These are phyloP conservation scores for Claviceps quebecensis DNA, from an alignment of 2,329 filamentous ascomycete species.

Conservation along the genomic window DNA sequence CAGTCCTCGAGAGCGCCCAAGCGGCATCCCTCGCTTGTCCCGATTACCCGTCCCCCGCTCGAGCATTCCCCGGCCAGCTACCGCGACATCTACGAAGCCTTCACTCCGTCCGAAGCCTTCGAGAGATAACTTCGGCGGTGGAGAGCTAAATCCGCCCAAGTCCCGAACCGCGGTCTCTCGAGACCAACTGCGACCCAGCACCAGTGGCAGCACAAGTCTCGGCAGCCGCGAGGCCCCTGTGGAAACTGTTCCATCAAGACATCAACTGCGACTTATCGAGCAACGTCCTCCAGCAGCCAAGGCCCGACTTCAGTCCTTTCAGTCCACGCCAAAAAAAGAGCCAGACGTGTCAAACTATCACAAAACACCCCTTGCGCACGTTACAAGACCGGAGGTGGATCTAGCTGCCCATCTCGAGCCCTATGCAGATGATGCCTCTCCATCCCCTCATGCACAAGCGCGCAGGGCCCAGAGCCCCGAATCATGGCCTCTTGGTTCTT, in stretches of 20 bases:
- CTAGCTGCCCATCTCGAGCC: background rate
- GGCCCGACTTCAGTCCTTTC: slow-evolving; percentile 6
- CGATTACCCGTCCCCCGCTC: slow-evolving; percentile 24
- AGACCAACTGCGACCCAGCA: slow-evolving; percentile 20
- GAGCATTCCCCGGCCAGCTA: slow-evolving; percentile 17
- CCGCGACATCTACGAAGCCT: slow-evolving; percentile 13
- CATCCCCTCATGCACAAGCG: background rate
- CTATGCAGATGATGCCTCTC: background rate
- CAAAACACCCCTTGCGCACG: slow-evolving; percentile 4
- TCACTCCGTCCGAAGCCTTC: background rate
- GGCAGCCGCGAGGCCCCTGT: slow-evolving; percentile 8
- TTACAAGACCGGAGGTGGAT: background rate
- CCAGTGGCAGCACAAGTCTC: slow-evolving; percentile 9
- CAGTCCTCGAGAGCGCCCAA: slow-evolving; percentile 21
- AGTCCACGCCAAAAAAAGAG: slow-evolving; percentile 8
- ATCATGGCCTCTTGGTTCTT: background rate
- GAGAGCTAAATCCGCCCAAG: slow-evolving; percentile 25
- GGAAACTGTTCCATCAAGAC: slow-evolving; percentile 9
- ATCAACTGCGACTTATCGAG: slow-evolving; percentile 9
- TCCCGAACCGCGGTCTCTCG: slow-evolving; percentile 27
- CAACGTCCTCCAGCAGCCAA: slow-evolving; percentile 4
- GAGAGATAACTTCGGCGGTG: slow-evolving; percentile 7
- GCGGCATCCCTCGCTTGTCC: slow-evolving; percentile 23
- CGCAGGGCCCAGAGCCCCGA: background rate
- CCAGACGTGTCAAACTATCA: slow-evolving; percentile 4